Evolutionary conservation across 176 grass and related monocot species (phyloP).

Genomic region (Cenchrus purpureus): DNA sequence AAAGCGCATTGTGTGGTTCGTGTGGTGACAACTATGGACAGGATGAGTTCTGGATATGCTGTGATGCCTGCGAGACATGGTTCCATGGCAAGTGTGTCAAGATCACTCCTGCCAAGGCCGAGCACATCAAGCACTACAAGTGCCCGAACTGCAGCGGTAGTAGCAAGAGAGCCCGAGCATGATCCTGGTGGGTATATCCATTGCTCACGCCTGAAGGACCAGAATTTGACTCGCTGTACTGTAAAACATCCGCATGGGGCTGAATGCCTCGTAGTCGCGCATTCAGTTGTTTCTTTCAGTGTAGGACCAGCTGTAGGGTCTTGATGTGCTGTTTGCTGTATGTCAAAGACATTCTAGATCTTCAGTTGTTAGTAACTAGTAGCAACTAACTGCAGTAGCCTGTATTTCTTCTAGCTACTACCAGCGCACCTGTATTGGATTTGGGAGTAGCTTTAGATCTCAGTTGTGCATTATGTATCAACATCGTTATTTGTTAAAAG

Average conservation of each 20-base stretch:
- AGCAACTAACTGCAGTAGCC: constrained; percentile 57
- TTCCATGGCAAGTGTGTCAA: constrained; percentile 96
- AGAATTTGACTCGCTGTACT: constrained; percentile 54
- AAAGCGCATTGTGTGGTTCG: constrained; percentile 79
- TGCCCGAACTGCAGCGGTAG: constrained; percentile 91
- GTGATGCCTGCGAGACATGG: constrained; percentile 90
- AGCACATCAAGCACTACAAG: constrained; percentile 98
- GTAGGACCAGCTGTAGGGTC: constrained; percentile 54
- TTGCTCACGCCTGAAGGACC: constrained; percentile 41
- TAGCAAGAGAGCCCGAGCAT: constrained; percentile 83
- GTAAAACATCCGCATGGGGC: constrained; percentile 49
- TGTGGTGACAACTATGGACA: constrained; percentile 85
- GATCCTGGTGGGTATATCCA: constrained; percentile 31
- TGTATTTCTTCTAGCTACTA: constrained; percentile 43
- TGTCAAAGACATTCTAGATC: constrained; percentile 45
- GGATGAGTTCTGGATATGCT: constrained; percentile 98
- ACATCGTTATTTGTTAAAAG: constrained; percentile 37
- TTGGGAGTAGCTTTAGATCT: constrained; percentile 25
- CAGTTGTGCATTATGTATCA: constrained; percentile 38
- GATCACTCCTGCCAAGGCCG: constrained; percentile 91
- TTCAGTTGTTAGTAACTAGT: constrained; percentile 43
- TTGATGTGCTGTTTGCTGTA: constrained; percentile 53
- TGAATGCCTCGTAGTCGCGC: constrained; percentile 30
- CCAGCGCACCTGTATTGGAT: constrained; percentile 32
- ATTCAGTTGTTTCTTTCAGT: constrained; percentile 57